phyloP scores from a whole-genome alignment of 805 yeast genomes.

The Helenozyma baotianmanensis region DNA sequence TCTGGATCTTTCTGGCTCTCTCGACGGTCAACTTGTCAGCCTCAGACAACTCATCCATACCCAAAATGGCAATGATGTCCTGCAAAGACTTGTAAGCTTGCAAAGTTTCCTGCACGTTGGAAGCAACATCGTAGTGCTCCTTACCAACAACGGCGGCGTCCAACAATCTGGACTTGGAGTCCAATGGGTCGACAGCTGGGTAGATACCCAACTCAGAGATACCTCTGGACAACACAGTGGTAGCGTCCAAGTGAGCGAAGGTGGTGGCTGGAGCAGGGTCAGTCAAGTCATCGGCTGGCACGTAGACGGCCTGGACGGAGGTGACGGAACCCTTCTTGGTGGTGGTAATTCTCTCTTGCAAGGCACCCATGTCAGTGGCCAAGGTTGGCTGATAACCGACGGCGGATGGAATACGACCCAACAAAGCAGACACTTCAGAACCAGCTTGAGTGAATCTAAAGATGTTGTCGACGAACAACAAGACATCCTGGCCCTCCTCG shows the following conservation, averaged over 20 bases:
- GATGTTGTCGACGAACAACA: constrained; percentile 98
- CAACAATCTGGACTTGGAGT: constrained; percentile 97
- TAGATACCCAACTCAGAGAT: constrained; percentile 99
- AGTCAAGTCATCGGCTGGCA: constrained; percentile 99
- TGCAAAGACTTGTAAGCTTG: constrained; percentile 99
- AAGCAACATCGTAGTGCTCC: constrained; percentile 96
- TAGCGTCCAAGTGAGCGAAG: constrained; percentile 99
- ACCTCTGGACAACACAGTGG: constrained; percentile 99
- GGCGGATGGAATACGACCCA: constrained; percentile 99
- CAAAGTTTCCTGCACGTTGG: constrained; percentile 94
- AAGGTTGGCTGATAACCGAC: constrained; percentile 99
- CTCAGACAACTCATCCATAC: constrained; percentile 99
- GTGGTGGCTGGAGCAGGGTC: constrained; percentile 99
- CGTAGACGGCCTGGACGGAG: constrained; percentile 99
- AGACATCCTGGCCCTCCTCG: constrained; percentile 99
- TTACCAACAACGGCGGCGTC: constrained; percentile 97
- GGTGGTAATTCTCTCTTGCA: constrained; percentile 99
- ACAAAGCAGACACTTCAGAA: constrained; percentile 99
- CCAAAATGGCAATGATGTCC: constrained; percentile 99
- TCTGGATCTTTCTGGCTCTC: constrained; percentile 99
- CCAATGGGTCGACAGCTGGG: constrained; percentile 99
- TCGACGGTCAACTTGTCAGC: constrained; percentile 98
- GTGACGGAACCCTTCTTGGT: constrained; percentile 99
- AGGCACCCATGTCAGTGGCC: constrained; percentile 99
- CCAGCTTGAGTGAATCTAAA: constrained; percentile 99